Conservation (phyloP, 257 asterid species). For the Anisodus acutangulus region DNA sequence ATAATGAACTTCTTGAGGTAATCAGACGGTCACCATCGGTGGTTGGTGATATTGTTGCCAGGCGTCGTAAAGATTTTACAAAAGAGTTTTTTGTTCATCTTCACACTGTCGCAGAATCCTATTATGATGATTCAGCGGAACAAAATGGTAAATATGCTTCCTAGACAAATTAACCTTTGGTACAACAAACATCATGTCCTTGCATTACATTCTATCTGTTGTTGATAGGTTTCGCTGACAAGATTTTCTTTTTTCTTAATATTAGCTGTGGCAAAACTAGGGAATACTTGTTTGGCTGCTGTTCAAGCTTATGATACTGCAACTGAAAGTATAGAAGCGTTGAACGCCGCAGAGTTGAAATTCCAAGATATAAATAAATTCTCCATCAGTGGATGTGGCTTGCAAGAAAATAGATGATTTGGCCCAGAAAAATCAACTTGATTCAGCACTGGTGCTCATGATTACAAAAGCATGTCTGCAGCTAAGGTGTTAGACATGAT, state of each 20-base stretch:
- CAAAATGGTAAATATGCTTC: conserved; percentile 63
- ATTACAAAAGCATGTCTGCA: conserved; percentile 92
- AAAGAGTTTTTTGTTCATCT: conserved; percentile 87
- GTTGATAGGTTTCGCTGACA: conserved; percentile 25
- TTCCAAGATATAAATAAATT: conserved; percentile 80
- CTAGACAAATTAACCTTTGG: no score
- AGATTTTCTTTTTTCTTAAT: conserved; percentile 35
- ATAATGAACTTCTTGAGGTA: conserved; percentile 70
- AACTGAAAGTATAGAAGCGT: conserved; percentile 72
- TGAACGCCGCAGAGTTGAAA: conserved; percentile 83
- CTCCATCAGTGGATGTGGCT: conserved; percentile 88
- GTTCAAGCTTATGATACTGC: conserved; percentile 80
- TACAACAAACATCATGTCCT: not conserved
- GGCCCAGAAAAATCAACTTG: conserved; percentile 86
- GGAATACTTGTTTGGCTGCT: conserved; percentile 76
- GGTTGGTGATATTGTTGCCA: conserved; percentile 73
- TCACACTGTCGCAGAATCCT: conserved; percentile 78
- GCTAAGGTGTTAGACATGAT: conserved; percentile 88
- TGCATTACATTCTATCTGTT: not conserved
- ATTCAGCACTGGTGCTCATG: conserved; percentile 85
- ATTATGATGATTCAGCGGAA: conserved; percentile 70
- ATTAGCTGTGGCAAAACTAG: conserved; percentile 75
- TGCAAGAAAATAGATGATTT: conserved; percentile 85
- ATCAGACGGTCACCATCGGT: conserved; percentile 65
- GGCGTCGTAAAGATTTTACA: conserved; percentile 95